A percentile compares a stretch with the other conserved stretches of the same genome.
Conservation (phyloP, 2,329 filamentous ascomycete genomes). For the Aspergillus sp. region DNA sequence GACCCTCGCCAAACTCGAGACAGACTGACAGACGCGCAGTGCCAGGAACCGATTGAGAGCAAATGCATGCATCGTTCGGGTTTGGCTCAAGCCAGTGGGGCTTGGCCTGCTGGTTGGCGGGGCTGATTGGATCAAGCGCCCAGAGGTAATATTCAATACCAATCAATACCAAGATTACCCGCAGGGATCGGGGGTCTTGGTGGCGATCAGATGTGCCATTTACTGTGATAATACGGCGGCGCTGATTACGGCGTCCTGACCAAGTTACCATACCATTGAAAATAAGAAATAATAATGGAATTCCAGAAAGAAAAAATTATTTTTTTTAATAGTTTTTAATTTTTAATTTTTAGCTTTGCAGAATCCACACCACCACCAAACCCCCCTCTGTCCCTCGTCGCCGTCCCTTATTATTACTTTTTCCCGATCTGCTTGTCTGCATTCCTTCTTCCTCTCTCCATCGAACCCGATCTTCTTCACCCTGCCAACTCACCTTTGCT, state of each 20-base stretch:
- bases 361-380: conserved; percentile 12
- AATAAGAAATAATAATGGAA: conserved; percentile 11
- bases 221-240: neutral
- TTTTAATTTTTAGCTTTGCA: conserved; percentile 10
- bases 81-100: conserved; percentile 17
- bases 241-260: conserved; percentile 16
- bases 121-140: conserved; percentile 25
- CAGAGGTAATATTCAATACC: conserved; percentile 13
- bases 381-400: conserved; percentile 5
- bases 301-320: neutral
- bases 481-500: conserved; percentile 27
- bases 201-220: conserved; percentile 18
- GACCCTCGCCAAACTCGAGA: neutral
- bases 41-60: conserved; percentile 20
- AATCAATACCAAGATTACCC: neutral
- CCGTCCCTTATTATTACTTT: conserved; percentile 15
- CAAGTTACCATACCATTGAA: conserved; percentile 8
- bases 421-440: conserved; percentile 20
- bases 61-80: conserved; percentile 14
- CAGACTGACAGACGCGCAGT: conserved; percentile 1
- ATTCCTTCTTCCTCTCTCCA: conserved; percentile 21
- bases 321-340: conserved; percentile 4
- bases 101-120: conserved; percentile 14
- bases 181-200: conserved; percentile 15
- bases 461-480: conserved; percentile 17